Percentiles rank a stretch among this genome's conserved stretches.
Evolutionary conservation across 495 filamentous ascomycete genomes (phyloP).

Genomic region (Poronia punctata): DNA sequence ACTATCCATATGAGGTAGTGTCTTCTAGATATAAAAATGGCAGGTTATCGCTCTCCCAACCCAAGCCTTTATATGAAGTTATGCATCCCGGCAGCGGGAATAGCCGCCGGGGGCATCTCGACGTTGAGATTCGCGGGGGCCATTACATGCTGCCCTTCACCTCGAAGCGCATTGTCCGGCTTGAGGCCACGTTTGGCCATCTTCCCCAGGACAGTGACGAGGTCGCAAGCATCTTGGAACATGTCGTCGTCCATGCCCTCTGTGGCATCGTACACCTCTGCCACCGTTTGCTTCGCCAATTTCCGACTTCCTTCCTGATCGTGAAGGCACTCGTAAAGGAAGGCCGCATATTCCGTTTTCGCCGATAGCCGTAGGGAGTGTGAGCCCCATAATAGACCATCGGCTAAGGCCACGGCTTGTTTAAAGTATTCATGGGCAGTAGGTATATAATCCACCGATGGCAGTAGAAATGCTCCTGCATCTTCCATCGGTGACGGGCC

Average conservation of each 20-base stretch:
- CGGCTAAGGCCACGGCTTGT: conserved; percentile 67
- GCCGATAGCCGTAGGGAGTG: conserved; percentile 87
- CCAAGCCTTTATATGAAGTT: conserved; percentile 26
- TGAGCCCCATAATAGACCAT: conserved; percentile 69
- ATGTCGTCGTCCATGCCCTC: conserved; percentile 91
- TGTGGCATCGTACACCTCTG: conserved; percentile 81
- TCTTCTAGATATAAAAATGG: no score
- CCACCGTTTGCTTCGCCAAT: conserved; percentile 74
- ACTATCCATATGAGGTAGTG: no score
- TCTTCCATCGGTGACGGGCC: conserved; percentile 43
- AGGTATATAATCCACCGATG: conserved; percentile 74
- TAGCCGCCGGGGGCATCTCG: conserved; percentile 6
- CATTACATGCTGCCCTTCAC: conserved; percentile 8
- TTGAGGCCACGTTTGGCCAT: conserved; percentile 66
- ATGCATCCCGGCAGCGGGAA: conserved; percentile 20
- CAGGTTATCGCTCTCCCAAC: no score
- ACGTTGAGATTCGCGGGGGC: conserved; percentile 5
- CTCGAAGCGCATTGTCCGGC: conserved; percentile 15
- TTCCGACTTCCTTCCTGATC: conserved; percentile 66
- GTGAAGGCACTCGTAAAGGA: conserved; percentile 88
- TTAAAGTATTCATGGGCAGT: conserved; percentile 74
- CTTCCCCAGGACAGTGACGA: conserved; percentile 65
- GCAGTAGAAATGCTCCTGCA: conserved; percentile 63
- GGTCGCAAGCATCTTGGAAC: conserved; percentile 70
- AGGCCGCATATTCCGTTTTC: conserved; percentile 90